Evolutionary conservation across 2,329 filamentous ascomycete species (phyloP).

Genomic region (Stachybotrys elegans): DNA sequence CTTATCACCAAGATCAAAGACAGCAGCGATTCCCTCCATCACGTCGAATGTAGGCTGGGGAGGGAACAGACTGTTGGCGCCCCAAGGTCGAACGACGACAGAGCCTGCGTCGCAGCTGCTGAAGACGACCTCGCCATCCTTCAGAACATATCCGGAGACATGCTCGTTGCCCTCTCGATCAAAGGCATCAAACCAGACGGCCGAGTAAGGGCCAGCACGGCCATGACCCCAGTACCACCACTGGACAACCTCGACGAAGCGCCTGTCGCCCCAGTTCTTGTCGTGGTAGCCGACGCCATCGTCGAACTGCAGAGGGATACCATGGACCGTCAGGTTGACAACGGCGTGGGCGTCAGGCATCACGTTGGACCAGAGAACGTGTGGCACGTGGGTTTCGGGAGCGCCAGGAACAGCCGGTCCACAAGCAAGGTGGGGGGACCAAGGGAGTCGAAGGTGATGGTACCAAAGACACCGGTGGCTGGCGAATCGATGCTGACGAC

Average conservation of each 20-base stretch:
- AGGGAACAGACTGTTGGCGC: not conserved
- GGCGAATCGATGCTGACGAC: not conserved
- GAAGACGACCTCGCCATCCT: not conserved
- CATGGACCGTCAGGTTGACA: not conserved
- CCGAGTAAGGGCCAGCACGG: slow-evolving; percentile 31
- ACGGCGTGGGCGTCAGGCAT: not conserved
- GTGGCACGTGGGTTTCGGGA: not conserved
- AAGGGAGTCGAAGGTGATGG: not conserved
- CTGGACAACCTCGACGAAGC: slow-evolving; percentile 23
- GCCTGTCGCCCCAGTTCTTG: slow-evolving; percentile 38
- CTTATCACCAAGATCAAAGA: not conserved
- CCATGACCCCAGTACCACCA: slow-evolving; percentile 43
- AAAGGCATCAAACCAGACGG: slow-evolving; percentile 38
- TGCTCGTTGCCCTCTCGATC: slow-evolving; percentile 17
- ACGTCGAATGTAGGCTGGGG: not conserved
- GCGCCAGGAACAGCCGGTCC: too few relatives aligned
- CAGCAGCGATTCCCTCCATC: not conserved
- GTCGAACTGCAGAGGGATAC: not conserved
- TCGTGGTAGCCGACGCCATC: slow-evolving; percentile 38
- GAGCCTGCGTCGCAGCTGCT: not conserved
- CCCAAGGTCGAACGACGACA: not conserved
- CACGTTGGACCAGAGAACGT: not conserved
- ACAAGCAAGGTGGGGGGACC: slow-evolving; percentile 3
- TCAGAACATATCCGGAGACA: slow-evolving; percentile 1
- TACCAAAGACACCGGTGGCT: not conserved